Evolutionary conservation across 2,329 filamentous ascomycete genomes (phyloP).

Genomic region (Anthostomella pinea): DNA sequence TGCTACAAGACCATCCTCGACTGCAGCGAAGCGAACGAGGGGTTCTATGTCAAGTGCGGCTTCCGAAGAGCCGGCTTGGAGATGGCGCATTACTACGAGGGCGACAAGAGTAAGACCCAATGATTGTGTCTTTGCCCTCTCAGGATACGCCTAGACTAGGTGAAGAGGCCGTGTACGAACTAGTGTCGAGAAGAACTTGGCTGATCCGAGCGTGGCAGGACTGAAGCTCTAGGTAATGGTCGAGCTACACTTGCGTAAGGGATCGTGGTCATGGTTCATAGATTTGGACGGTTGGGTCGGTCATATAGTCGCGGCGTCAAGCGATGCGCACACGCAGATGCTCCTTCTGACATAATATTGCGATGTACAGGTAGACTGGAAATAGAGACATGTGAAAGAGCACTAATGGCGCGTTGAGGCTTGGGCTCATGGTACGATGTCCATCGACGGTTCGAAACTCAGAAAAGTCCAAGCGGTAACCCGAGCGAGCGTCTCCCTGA

Average conservation of each 20-base stretch:
- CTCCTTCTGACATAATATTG: slow-evolving; percentile 6
- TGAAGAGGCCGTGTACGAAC: slow-evolving; percentile 2
- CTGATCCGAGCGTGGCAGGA: slow-evolving; percentile 12
- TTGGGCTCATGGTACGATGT: not conserved
- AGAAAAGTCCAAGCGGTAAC: no score
- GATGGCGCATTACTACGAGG: slow-evolving; percentile 94
- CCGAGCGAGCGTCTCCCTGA: no score
- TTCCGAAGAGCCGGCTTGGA: slow-evolving; percentile 89
- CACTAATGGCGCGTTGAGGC: slow-evolving; percentile 2
- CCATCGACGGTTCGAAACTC: not conserved
- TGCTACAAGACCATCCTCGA: slow-evolving; percentile 98
- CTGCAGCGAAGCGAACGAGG: slow-evolving; percentile 93
- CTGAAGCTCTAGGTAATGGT: slow-evolving; percentile 16
- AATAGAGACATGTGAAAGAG: slow-evolving; percentile 18
- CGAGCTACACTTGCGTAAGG: no score
- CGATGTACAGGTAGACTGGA: slow-evolving; percentile 14
- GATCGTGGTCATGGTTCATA: slow-evolving; percentile 1
- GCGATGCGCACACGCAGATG: no score
- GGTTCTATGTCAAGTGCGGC: slow-evolving; percentile 97
- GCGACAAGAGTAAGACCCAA: slow-evolving; percentile 45
- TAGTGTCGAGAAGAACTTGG: slow-evolving; percentile 9
- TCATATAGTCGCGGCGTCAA: no score
- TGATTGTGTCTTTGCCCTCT: slow-evolving; percentile 3
- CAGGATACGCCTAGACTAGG: not conserved
- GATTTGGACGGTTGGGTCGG: slow-evolving; percentile 4